phyloP scores from a whole-genome alignment of 495 filamentous ascomycete genomes.

The Penicillium diatomitis region DNA sequence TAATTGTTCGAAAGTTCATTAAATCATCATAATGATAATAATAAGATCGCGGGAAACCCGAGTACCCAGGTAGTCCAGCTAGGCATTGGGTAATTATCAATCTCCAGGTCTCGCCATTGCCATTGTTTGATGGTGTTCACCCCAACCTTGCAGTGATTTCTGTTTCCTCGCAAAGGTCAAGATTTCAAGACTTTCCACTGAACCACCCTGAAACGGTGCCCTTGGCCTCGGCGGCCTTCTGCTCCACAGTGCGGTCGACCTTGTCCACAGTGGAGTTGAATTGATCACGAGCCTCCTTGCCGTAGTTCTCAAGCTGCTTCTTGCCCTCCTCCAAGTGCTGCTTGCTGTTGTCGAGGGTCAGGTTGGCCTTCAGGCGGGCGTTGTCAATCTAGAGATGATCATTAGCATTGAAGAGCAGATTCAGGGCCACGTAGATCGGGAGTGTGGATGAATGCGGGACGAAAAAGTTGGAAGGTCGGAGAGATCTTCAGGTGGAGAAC shows the following conservation, averaged over 20 bases:
- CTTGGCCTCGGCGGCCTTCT: slow-evolving; percentile 70
- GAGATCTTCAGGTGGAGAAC: not conserved
- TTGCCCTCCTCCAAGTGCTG: slow-evolving; percentile 33
- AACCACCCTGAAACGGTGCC: slow-evolving; percentile 73
- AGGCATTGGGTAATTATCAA: not conserved
- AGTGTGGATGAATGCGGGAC: too few species aligned
- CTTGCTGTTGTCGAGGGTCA: slow-evolving; percentile 28
- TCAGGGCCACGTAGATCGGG: too few species aligned
- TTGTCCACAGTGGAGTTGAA: slow-evolving; percentile 45
- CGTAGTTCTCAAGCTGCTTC: slow-evolving; percentile 60
- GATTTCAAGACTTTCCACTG: slow-evolving; percentile 49
- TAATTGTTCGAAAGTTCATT: not conserved
- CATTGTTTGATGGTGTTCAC: too few species aligned
- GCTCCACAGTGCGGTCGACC: slow-evolving; percentile 65
- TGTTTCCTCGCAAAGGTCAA: not conserved
- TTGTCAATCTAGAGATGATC: slow-evolving; percentile 44
- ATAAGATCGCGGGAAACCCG: too few species aligned
- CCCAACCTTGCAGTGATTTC: too few species aligned
- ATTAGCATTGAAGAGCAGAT: too few species aligned
- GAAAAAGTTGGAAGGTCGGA: too few species aligned
- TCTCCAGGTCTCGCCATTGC: not conserved
- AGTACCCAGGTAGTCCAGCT: not conserved
- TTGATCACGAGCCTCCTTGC: slow-evolving; percentile 33
- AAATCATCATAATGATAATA: not conserved
- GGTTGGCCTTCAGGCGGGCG: slow-evolving; percentile 48